phyloP scores from a whole-genome alignment of 129 eudicot species.

The Scalesia atractyloides region DNA sequence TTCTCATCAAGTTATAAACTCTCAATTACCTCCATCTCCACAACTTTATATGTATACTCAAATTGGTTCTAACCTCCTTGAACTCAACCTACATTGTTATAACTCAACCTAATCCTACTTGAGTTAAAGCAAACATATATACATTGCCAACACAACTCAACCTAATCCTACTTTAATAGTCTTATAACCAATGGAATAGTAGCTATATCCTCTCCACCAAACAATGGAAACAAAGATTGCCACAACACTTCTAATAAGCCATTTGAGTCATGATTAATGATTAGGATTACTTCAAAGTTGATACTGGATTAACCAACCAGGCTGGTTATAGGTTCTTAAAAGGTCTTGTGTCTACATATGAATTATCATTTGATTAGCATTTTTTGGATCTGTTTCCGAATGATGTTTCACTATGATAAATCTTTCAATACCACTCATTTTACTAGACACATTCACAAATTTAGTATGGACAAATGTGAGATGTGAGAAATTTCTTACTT shows the following conservation, averaged over 20 bases:
- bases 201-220: slow-evolving; percentile 7
- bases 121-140: slow-evolving; percentile 8
- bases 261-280: slow-evolving; percentile 17
- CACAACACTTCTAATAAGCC: background rate
- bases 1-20: slow-evolving; percentile 1
- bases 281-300: background rate
- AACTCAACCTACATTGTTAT: too few relatives aligned
- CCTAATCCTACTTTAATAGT: slow-evolving; percentile 18
- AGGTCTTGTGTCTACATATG: background rate
- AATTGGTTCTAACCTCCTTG: background rate
- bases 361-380: background rate
- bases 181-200: background rate
- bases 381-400: background rate
- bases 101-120: too few relatives aligned
- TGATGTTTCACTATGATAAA: background rate
- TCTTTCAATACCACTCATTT: background rate
- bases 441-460: background rate
- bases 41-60: slow-evolving; percentile 6
- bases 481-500: background rate
- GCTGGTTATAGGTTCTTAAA: background rate
- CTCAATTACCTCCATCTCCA: slow-evolving; percentile 7
- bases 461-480: too few relatives aligned
- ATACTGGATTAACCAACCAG: background rate
- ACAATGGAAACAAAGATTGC: slow-evolving; percentile 6
- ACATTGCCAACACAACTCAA: slow-evolving; percentile 9